Evolutionary conservation across 1,284 basidiomycete species (phyloP).

Genomic region (Leccinum subrobustum): DNA sequence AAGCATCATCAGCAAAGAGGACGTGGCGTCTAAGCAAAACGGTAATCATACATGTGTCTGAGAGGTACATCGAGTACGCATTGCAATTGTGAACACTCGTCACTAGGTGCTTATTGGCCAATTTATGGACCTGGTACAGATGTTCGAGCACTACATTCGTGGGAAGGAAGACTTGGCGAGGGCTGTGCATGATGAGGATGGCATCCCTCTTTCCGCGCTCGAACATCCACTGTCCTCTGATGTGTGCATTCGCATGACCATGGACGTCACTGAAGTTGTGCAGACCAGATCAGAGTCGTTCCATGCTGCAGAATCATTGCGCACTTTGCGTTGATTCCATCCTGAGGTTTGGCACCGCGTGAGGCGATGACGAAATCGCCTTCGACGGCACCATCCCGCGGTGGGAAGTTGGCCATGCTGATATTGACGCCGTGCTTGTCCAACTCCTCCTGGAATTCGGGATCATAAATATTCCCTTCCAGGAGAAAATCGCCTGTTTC

Average conservation of each 20-base stretch:
- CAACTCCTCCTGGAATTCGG: conserved; percentile 22
- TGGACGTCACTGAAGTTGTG: conserved; percentile 6
- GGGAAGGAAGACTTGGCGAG: conserved; percentile 20
- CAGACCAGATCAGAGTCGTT: background rate
- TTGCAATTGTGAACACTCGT: conserved; percentile 20
- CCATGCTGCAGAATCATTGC: background rate
- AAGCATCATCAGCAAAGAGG: background rate
- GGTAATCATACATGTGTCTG: conserved; percentile 22
- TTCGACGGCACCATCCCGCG: conserved; percentile 19
- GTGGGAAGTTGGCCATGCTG: conserved; percentile 18
- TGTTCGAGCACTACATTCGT: conserved; percentile 11
- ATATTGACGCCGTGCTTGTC: conserved; percentile 14
- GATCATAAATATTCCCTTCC: conserved; percentile 32
- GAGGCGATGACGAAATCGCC: conserved; percentile 24
- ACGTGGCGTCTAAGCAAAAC: background rate
- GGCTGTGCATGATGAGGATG: conserved; percentile 23
- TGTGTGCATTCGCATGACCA: conserved; percentile 4
- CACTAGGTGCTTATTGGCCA: conserved; percentile 23
- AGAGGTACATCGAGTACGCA: conserved; percentile 29
- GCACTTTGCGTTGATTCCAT: conserved; percentile 6
- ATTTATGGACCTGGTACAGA: conserved; percentile 20
- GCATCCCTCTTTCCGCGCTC: conserved; percentile 18
- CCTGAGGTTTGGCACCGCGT: conserved; percentile 7
- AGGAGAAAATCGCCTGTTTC: conserved; percentile 20
- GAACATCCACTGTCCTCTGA: conserved; percentile 23